Conservation (phyloP, 139 green algal species). For the Deuterostichococcus epilithicus region DNA sequence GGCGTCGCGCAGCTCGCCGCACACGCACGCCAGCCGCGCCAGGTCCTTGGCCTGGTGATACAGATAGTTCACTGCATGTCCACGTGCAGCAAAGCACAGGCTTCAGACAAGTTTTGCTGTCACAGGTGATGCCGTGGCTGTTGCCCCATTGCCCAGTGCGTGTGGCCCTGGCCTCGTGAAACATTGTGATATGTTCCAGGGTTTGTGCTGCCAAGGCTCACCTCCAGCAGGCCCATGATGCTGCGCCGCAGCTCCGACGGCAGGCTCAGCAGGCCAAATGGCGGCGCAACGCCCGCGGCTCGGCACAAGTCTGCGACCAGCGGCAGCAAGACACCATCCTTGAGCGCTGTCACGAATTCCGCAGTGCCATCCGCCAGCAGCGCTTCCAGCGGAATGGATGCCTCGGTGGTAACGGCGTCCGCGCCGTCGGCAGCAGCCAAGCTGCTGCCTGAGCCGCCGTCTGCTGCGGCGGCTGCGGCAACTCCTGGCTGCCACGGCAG, state of each 20-base stretch:
- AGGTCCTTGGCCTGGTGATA: slow-evolving; percentile 38
- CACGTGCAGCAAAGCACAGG: too few species aligned
- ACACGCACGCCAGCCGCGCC: slow-evolving; percentile 24
- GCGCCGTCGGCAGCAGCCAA: too few species aligned
- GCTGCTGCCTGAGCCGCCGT: too few species aligned
- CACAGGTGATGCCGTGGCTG: too few species aligned
- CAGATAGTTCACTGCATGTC: too few species aligned
- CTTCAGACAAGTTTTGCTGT: too few species aligned
- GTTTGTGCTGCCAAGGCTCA: slow-evolving; percentile 1
- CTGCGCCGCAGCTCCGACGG: slow-evolving; percentile 30
- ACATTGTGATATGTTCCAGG: too few species aligned
- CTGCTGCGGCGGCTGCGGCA: too few species aligned
- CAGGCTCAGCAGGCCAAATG: slow-evolving; percentile 28
- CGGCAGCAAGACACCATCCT: slow-evolving; percentile 25
- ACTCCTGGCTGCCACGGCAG: background rate
- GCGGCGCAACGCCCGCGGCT: slow-evolving; percentile 27
- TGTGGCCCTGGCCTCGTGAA: too few species aligned
- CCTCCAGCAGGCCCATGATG: slow-evolving; percentile 24
- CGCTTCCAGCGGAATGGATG: background rate
- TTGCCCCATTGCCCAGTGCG: too few species aligned
- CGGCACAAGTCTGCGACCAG: slow-evolving; percentile 19
- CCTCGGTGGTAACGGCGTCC: too few species aligned
- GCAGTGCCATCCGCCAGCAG: background rate
- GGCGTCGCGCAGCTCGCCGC: slow-evolving; percentile 35
- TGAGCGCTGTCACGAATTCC: slow-evolving; percentile 28